Evolutionary conservation across 169 alveolate genomes (phyloP), one percentile per base, ranked within the genome.

Genomic region (Plasmodium relictum): DNA sequence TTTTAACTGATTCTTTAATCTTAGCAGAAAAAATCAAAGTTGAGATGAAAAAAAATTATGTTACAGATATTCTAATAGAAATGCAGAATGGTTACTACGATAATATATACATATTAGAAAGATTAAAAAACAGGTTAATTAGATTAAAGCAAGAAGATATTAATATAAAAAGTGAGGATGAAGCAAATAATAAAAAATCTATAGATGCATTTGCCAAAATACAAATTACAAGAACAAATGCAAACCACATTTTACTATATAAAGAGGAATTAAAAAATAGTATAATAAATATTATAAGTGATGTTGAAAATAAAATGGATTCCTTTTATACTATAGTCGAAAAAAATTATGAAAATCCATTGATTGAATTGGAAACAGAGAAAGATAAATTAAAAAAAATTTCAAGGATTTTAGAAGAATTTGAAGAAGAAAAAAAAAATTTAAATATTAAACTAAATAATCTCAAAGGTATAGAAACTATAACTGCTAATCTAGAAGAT

Each of bases 401-500:
- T 74, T 8, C 18, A 7, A 37, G 41, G 16, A 8, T 5, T 37
- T 3, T 59, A 31, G 3, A 24, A 18, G 45, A 41, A 24, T 24
- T 62, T 10, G 24, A 31, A 44, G 12, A 48, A 18, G 16, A 14
- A 44, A 62, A 48, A 44, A 41, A 74, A 31, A 16, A 14, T n/a
- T 59, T 62, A 22, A 16, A 44, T 8, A 41, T 44, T 6, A 52
- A 78, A 78, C 18, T 26, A 42, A 58, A n/a, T 26, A 66, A 65
- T 22, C 41, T 78, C 0, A 48, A 65, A 16, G 48, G 14, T 0
- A 9, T 63, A 24, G 24, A 42, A 12, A 20, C 59, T 24, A 9
- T 12, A 24, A 31, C 63, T 7, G n/a, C 3, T 16, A 78, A 24
- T n/a, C 62, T 78, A 63, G 62, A 50, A 63, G 50, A 6, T 20